These are phyloP conservation scores for Geoglossum glabrum DNA, from an alignment of 495 filamentous ascomycete genomes.

Conservation along the genomic window DNA sequence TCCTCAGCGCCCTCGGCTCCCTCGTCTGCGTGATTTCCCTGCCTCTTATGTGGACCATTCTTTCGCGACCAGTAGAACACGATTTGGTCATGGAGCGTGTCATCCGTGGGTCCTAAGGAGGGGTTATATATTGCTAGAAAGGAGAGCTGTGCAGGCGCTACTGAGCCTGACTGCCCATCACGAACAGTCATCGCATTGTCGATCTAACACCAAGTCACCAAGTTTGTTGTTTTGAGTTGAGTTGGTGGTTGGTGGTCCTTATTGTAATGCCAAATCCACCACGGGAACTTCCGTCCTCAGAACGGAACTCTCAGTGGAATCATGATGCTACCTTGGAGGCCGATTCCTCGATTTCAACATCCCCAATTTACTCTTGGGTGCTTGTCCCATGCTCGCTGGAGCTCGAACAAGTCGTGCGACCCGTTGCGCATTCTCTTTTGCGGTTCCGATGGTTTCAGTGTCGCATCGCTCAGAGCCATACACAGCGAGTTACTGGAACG, in stretches of 20 bases:
- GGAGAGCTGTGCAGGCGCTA: constrained; percentile 63
- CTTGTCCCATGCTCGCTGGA: background rate
- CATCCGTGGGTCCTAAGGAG: constrained; percentile 65
- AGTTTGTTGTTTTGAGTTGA: background rate
- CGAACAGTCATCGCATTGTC: constrained; percentile 2
- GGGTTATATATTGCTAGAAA: constrained; percentile 93
- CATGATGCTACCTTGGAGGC: background rate
- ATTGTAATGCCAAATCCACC: too few relatives aligned
- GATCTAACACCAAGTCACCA: background rate
- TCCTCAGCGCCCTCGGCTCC: constrained; percentile 30
- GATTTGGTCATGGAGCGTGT: constrained; percentile 74
- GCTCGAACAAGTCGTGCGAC: constrained; percentile 13
- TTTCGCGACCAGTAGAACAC: constrained; percentile 67
- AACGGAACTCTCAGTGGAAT: background rate
- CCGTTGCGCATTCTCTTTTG: constrained; percentile 88
- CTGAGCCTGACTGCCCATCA: constrained; percentile 8
- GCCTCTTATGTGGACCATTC: constrained; percentile 13
- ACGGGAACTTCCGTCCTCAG: background rate
- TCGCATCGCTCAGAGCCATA: constrained; percentile 53
- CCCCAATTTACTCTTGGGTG: background rate
- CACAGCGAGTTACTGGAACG: constrained; percentile 34
- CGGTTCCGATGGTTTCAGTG: constrained; percentile 84
- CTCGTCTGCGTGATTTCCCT: constrained; percentile 18
- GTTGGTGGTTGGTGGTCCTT: too few relatives aligned
- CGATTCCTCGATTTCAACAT: background rate